Base-by-base conservation (phyloP, 768 basidiomycete genomes). In the Clitopilus hobsonii region DNA sequence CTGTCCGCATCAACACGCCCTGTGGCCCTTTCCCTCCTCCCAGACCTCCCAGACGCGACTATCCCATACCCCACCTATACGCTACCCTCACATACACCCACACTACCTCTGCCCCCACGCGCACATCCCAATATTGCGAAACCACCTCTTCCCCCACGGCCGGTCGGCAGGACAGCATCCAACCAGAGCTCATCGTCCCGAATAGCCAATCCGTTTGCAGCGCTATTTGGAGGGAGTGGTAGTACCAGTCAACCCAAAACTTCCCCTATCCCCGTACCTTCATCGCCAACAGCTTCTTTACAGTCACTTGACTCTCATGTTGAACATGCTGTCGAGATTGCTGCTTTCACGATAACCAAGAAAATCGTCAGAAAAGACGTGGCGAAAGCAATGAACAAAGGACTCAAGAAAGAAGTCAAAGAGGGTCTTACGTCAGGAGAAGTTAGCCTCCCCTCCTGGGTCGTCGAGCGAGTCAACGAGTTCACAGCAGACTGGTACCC, bases 151-250 rank as follows among this genome's bases (percentile, higher is more conserved):
- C 72, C 77, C 49, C 68, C 76, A 0, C 70, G 76, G 22, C 72
- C 75, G 28, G 58, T 58, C 11, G 58, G 52, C 18, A 70, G 72
- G 16, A 29, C 63, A 6, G 59, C 60, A 2, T 54, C 67, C 16
- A 50, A 61, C 56, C 30, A 52, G 59, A 41, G 38, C 65, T 16
- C 49, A 65, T 49, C 74, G 0, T 75, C 83, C 0, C 77, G 89
- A 0, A 75, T 91, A 10, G 68, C 79, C 24, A 88, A 88, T 61
- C 86, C 91, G 0, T 94, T 94, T 60, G 86, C 89, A 0, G 86
- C 87, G 1, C 76, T 94, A n/a, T 92, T 91, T 61, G 88, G 84
- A 5, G 18, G 71, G 63, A 55, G 63, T 62, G 54, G 63, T 62
- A 22, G 63, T 70, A 7, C 67, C 67, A 25, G 60, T 51, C 36